Base-by-base conservation (phyloP, 2,329 filamentous ascomycete species). In the Colletotrichum sp. region DNA sequence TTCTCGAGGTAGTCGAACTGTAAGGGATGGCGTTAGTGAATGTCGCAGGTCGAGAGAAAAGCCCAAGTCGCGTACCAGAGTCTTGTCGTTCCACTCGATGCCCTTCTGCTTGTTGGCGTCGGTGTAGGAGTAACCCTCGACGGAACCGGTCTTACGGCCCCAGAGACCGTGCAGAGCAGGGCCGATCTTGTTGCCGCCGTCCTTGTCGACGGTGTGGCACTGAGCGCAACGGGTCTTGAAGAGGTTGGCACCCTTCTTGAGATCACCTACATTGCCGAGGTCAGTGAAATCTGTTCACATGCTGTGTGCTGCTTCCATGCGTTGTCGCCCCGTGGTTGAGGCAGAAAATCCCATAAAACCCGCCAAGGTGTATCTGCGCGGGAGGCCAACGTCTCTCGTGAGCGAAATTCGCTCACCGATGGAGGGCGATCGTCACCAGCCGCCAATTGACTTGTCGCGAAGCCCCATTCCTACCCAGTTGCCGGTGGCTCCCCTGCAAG, bases 51-150 rank as follows among this genome's bases (percentile, higher is more conserved):
- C 64, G 60, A 22, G 6, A 16, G 68, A 19, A 7, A 13, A 28
- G 16, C 16, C 39, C 36, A 55, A 72, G 79, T 32, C 70, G 85
- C 91, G 75, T 91, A 96, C 94, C 83, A 99, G 92, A 87, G 95
- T 94, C 80, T 93, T 87, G 85, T 98, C 93, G 81, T 95, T 89
- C 97, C 97, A 99, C 83, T 88, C 91, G 82, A 99, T 93, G 83
- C 94, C 96, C 91, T 98, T 98, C 85, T 94, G 90, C 94, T 98
- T 98, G 95, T 99, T 99, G 92, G 96, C 97, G 85, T 99, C 97
- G 88, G 97, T 98, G 93, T 98, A 99, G 85, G 95, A 90, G 93
- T 94, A 99, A 81, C 97, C 96, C 63, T 95, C 94, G 82, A 98
- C 95, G 86, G 93, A 91, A 83, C 97, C 97, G 79, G 95, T 95